phyloP scores from a whole-genome alignment of 345 rosid species.

The Punica granatum region DNA sequence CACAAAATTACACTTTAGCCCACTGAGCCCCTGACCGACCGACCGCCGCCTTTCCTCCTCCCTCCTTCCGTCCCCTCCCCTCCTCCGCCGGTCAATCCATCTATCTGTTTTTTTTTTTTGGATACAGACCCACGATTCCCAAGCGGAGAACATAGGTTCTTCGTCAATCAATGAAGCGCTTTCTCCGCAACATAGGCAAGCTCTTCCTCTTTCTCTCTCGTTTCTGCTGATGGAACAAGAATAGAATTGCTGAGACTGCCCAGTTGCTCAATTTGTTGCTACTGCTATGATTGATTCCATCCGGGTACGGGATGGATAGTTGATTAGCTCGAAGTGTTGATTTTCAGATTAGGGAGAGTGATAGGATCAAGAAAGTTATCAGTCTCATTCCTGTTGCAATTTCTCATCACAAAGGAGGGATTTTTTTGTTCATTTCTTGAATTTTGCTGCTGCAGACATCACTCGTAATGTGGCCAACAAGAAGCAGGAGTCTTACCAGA shows the following conservation, averaged over 20 bases:
- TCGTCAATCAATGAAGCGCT: constrained; percentile 17
- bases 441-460: constrained; percentile 14
- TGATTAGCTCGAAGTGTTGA: not conserved
- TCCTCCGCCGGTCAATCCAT: not conserved
- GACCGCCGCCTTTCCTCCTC: not conserved
- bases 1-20: constrained; percentile 1
- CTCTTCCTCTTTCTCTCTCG: not conserved
- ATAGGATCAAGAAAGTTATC: not conserved
- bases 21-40: not conserved
- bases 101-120: not conserved
- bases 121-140: not conserved
- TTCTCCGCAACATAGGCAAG: constrained; percentile 15
- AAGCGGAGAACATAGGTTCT: not conserved
- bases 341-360: not conserved
- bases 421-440: not conserved
- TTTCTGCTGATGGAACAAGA: not conserved
- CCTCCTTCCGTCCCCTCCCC: not conserved
- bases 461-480: constrained; percentile 18
- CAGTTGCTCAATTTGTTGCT: constrained; percentile 2
- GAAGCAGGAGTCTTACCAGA: constrained; percentile 28
- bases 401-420: not conserved
- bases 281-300: not conserved
- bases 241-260: not conserved
- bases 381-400: not conserved
- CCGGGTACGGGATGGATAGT: too few relatives aligned